Conservation (phyloP, 2,329 filamentous ascomycete genomes). For the Lojkania enalia region DNA sequence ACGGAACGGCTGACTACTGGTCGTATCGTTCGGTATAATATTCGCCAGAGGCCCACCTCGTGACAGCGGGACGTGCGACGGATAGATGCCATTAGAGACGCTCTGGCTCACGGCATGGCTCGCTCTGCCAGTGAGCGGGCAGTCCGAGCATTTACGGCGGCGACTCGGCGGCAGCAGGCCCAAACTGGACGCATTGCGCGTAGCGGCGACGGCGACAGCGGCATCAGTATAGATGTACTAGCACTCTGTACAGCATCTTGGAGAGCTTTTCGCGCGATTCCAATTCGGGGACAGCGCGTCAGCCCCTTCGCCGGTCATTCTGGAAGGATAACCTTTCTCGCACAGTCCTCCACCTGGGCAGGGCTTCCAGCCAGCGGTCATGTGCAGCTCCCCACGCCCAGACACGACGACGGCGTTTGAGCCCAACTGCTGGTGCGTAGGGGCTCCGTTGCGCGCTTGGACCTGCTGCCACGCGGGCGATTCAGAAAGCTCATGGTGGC, state of each 20-base stretch:
- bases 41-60: too few relatives aligned
- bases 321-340: slow-evolving; percentile 35
- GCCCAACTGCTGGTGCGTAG: slow-evolving; percentile 13
- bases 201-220: neutral
- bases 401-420: slow-evolving; percentile 20
- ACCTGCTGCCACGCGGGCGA: slow-evolving; percentile 20
- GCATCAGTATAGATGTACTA: too few relatives aligned
- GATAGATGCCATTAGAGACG: too few relatives aligned
- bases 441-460: slow-evolving; percentile 8
- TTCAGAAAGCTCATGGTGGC: neutral
- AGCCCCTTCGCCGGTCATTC: slow-evolving; percentile 34
- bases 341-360: slow-evolving; percentile 18
- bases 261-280: slow-evolving; percentile 9
- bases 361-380: slow-evolving; percentile 24
- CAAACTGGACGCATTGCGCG: neutral
- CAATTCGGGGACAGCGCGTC: slow-evolving; percentile 29
- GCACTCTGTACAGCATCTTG: too few relatives aligned
- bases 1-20: too few relatives aligned
- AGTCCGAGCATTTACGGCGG: neutral
- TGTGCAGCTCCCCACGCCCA: slow-evolving; percentile 34
- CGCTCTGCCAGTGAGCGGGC: neutral
- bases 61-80: too few relatives aligned
- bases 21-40: too few relatives aligned
- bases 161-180: neutral
- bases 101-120: too few relatives aligned